These are phyloP conservation scores for Plasmodium vivax DNA, from an alignment of 169 alveolate species.

Conservation along the genomic window DNA sequence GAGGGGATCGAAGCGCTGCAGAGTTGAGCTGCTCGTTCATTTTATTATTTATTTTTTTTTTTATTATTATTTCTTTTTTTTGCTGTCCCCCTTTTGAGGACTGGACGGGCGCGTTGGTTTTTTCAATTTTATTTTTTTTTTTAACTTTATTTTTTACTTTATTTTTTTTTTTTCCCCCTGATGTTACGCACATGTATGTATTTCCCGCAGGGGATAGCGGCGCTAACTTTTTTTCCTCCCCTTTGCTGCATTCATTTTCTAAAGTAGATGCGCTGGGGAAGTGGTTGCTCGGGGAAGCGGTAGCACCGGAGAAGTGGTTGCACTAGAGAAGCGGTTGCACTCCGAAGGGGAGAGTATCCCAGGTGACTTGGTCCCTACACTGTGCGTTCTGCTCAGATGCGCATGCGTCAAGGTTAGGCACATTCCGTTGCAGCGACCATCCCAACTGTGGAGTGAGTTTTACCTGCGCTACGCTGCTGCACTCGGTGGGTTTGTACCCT, in stretches of 20 bases:
- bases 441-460: not conserved
- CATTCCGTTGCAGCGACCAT: not conserved
- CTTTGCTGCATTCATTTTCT: not conserved
- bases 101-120: not conserved
- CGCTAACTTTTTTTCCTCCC: not conserved
- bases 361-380: not conserved
- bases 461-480: not conserved
- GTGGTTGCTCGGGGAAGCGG: too few species aligned
- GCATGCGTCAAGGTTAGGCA: not conserved
- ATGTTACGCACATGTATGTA: not conserved
- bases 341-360: not conserved
- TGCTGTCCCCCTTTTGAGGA: not conserved
- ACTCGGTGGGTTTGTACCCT: too few species aligned
- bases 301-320: too few species aligned
- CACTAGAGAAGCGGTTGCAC: not conserved
- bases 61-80: too few species aligned
- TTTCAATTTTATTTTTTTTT: not conserved
- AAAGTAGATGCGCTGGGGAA: not conserved
- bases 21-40: not conserved
- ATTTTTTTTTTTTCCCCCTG: too few species aligned
- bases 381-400: not conserved
- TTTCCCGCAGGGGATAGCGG: not conserved
- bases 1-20: not conserved
- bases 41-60: too few species aligned
- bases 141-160: too few species aligned